These are phyloP conservation scores for Hygrocybe punicea DNA, from an alignment of 768 basidiomycete species.

Conservation along the genomic window DNA sequence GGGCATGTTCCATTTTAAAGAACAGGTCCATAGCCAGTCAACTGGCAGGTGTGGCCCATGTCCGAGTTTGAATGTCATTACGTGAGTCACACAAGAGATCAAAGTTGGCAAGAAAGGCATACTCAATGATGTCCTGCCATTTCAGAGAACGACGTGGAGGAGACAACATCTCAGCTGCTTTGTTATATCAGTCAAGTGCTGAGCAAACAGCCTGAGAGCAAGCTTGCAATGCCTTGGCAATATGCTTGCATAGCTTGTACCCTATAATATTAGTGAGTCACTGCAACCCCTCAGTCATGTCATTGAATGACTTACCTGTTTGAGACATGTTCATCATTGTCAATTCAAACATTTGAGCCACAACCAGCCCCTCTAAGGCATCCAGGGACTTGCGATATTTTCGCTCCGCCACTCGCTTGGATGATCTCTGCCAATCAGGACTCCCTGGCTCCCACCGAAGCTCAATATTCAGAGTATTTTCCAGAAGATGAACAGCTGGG, in stretches of 20 bases:
- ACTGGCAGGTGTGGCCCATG: slow-evolving; percentile 16
- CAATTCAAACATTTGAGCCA: slow-evolving; percentile 23
- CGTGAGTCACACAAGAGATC: slow-evolving; percentile 18
- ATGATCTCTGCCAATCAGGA: slow-evolving; percentile 10
- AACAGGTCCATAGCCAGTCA: slow-evolving; percentile 15
- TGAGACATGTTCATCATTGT: slow-evolving; percentile 19
- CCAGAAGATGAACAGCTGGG: not conserved
- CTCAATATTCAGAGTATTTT: not conserved
- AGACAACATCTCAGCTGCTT: slow-evolving; percentile 14
- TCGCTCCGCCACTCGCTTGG: slow-evolving; percentile 7
- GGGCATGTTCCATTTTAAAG: slow-evolving; percentile 21
- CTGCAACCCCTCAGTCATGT: no score
- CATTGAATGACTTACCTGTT: slow-evolving; percentile 26
- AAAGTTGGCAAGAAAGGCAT: slow-evolving; percentile 23
- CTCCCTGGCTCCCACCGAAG: not conserved
- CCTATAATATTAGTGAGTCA: slow-evolving; percentile 13
- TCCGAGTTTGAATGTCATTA: slow-evolving; percentile 14
- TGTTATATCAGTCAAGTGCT: slow-evolving; percentile 25
- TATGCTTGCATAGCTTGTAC: slow-evolving; percentile 29
- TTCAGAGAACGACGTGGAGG: slow-evolving; percentile 15
- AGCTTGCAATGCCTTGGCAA: slow-evolving; percentile 21
- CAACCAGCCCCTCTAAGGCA: slow-evolving; percentile 18
- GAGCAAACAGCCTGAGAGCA: slow-evolving; percentile 21
- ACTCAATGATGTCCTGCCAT: slow-evolving; percentile 27
- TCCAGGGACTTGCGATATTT: slow-evolving; percentile 19